phyloP scores from a whole-genome alignment of 805 yeast genomes.

The Cyberlindnera lachancei region DNA sequence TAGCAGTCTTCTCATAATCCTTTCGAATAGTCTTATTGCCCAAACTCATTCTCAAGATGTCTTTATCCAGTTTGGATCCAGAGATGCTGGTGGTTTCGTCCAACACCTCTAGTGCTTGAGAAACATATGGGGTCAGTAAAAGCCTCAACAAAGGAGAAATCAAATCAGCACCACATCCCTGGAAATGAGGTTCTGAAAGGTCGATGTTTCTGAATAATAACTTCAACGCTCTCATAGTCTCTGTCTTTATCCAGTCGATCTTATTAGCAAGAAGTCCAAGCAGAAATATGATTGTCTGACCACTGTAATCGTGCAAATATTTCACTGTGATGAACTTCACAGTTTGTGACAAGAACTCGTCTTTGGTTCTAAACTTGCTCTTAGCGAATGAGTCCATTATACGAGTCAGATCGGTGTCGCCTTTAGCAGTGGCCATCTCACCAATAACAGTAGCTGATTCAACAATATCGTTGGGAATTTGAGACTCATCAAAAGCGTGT shows the following conservation, averaged over 20 bases:
- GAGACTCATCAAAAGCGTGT: constrained; percentile 62
- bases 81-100: constrained; percentile 83
- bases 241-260: constrained; percentile 69
- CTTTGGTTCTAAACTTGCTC: constrained; percentile 78
- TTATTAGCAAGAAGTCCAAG: constrained; percentile 76
- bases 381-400: constrained; percentile 72
- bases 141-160: constrained; percentile 84
- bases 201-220: constrained; percentile 73
- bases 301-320: constrained; percentile 69
- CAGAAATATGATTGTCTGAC: constrained; percentile 66
- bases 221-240: constrained; percentile 70
- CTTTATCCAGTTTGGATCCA: constrained; percentile 86
- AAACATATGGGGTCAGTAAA: constrained; percentile 76
- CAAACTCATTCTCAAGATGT: constrained; percentile 83
- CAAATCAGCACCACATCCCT: constrained; percentile 90
- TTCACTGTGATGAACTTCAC: constrained; percentile 58
- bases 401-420: constrained; percentile 54
- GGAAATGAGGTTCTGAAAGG: constrained; percentile 66
- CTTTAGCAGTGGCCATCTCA: constrained; percentile 49
- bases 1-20: constrained; percentile 79
- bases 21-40: constrained; percentile 74
- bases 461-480: constrained; percentile 41
- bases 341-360: constrained; percentile 80
- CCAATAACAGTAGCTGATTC: constrained; percentile 51
- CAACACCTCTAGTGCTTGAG: constrained; percentile 80